Base-by-base conservation (phyloP, 176 grass and related monocot species). In the Tuctoria greenei region DNA sequence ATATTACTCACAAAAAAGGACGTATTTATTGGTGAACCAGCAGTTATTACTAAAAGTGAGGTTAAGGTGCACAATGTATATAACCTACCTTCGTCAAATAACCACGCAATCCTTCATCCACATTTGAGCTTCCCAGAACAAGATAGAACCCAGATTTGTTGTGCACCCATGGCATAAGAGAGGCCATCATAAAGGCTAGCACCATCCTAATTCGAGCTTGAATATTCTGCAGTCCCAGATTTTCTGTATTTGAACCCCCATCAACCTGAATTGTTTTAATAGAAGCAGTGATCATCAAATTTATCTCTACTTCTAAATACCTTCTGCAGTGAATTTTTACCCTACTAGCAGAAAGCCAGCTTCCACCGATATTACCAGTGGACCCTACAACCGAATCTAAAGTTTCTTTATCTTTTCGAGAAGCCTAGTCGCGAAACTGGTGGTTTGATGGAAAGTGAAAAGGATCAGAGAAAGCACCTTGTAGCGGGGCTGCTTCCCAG, bases 181-280 rank as follows among this genome's bases (percentile, higher is more conserved):
- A 93, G 43, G 95, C 91, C 82, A 92, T 74, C 95, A 98, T 98
- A 86, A 94, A 98, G 69, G 95, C 91, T 28, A 98, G 67, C 71
- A 98, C 91, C 95, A 98, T 98, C 77, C 91, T 93, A 46, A 98
- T 88, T 88, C 91, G 91, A 20, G 95, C 95, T 98, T 98, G 95
- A 84, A 98, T 98, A 69, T 98, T 98, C 84, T 98, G 95, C 68
- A 98, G 81, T 47, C 88, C 95, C n/a, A 98, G 82, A 79, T 98
- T 98, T 77, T 98, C 95, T 24, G 69, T 74, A 73, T 84, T 85
- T 64, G 95, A 90, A 27, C 95, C 95, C 62, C 91, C 95, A 51
- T 94, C 89, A 76, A 98, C 79, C 95, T 98, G 77, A 67, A 73
- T 26, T 64, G 18, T 58, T 43, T 83, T 43, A 76, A 40, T 31